Base-by-base conservation (phyloP, 2,329 filamentous ascomycete genomes). In the Diaporthe eres region DNA sequence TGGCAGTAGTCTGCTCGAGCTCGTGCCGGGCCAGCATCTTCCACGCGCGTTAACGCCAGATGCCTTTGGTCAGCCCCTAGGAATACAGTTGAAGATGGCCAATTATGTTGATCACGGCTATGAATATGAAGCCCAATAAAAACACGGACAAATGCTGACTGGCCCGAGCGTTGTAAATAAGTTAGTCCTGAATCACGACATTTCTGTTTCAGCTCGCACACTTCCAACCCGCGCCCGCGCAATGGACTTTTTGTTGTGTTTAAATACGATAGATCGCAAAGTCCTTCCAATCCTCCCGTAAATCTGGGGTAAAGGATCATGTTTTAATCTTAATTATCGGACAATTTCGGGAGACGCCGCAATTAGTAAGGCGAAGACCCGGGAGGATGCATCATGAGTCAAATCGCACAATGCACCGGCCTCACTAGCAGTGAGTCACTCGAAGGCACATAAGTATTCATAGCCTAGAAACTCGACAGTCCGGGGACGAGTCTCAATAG, bases 241-340 rank as follows among this genome's bases (percentile, higher is more conserved):
- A 13, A 34, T 51, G 7, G 47, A 10, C 25, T 42, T 4, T 4
- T 28, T 70, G 15, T 19, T 12, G n/a, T 70, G 9, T 31, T 2
- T 0, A 22, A 22, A 70, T 42, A 13, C 13, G 34, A 55, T 19
- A 55, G 49, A 70, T 70, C 65, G 65, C 65, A 70, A 70, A 70
- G 3, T 70, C 47, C 49, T 70, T 55, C 65, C 65, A 55, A 31
- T 55, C 10, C 49, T 28, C 19, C 47, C 13, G 10, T 42, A 10
- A 55, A 39, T 42, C n/a, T 55, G 61, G 65, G 65, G 65, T 17
- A 55, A 28, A 70, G 49, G 49, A 55, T 70, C 65, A 28, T 22
- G n/a, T 55, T 25, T n/a, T 42, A 55, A 70, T 70, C n/a, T 55
- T 53, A 42, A 3, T 42, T 42, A 15, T 55, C 65, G 65, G 65